Conservation (phyloP, 805 yeast species). For the Maudiozyma barnettii region DNA sequence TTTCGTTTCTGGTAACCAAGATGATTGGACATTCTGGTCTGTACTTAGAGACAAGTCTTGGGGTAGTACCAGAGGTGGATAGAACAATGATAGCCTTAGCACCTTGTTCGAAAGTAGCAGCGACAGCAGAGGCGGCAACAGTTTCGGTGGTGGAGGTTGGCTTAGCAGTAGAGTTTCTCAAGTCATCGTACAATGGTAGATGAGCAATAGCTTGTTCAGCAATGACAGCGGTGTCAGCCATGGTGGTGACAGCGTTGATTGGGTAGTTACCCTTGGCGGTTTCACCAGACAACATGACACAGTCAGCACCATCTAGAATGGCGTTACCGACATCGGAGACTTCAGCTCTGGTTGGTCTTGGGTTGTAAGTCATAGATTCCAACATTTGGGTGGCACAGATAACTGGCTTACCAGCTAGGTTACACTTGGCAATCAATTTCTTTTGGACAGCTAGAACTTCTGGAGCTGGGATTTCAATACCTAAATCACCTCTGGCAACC, state of each 20-base stretch:
- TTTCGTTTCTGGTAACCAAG: constrained; percentile 93
- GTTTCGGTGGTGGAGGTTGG: constrained; percentile 95
- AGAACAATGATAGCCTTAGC: constrained; percentile 96
- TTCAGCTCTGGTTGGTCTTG: constrained; percentile 99
- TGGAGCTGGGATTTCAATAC: constrained; percentile 98
- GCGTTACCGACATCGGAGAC: constrained; percentile 99
- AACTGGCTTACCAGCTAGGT: constrained; percentile 98
- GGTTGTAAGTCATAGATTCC: constrained; percentile 99
- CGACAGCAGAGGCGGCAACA: constrained; percentile 92
- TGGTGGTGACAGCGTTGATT: constrained; percentile 92
- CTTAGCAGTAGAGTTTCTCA: constrained; percentile 73
- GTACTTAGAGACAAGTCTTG: constrained; percentile 94
- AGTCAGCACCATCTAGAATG: constrained; percentile 97
- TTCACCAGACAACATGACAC: constrained; percentile 99
- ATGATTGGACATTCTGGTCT: constrained; percentile 95
- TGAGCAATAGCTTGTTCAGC: constrained; percentile 97
- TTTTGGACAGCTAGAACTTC: constrained; percentile 97
- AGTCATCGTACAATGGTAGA: constrained; percentile 72
- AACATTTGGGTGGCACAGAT: constrained; percentile 99
- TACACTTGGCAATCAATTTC: constrained; percentile 98
- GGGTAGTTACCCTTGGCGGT: constrained; percentile 99
- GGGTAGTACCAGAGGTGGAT: constrained; percentile 90
- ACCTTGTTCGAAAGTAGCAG: constrained; percentile 90
- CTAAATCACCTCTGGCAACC: constrained; percentile 99
- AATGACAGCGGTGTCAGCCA: constrained; percentile 93